Conservation (phyloP, 1,139 yeast species). For the Yamadazyma epiphylla region DNA sequence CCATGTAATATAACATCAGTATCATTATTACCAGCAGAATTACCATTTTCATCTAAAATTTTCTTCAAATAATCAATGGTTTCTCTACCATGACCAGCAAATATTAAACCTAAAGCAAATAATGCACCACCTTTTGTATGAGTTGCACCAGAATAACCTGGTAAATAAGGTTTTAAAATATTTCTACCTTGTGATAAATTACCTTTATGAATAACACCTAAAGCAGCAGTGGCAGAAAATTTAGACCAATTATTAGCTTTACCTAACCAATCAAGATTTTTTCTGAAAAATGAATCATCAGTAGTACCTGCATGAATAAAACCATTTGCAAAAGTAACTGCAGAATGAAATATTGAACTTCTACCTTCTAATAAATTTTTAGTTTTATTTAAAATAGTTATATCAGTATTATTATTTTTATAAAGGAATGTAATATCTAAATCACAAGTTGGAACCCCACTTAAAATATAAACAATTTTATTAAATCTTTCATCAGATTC, state of each 20-base stretch:
- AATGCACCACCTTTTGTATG: conserved; percentile 96
- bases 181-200: conserved; percentile 87
- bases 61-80: conserved; percentile 75
- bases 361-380: conserved; percentile 85
- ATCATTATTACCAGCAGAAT: conserved; percentile 66
- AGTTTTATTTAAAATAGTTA: conserved; percentile 75
- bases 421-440: conserved; percentile 83
- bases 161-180: conserved; percentile 86
- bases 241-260: conserved; percentile 98
- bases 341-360: conserved; percentile 91
- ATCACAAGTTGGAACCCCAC: conserved; percentile 95
- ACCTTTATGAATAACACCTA: conserved; percentile 96
- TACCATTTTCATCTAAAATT: conserved; percentile 66
- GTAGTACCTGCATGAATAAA: conserved; percentile 97
- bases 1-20: conserved; percentile 91
- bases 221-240: conserved; percentile 94
- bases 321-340: conserved; percentile 92
- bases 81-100: conserved; percentile 95
- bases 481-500: conserved; percentile 39
- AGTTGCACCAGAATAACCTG: conserved; percentile 75
- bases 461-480: conserved; percentile 64
- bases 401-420: conserved; percentile 85
- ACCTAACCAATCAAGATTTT: conserved; percentile 92
- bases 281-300: conserved; percentile 86
- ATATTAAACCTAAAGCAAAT: conserved; percentile 88